Evolutionary conservation across 306 rosid genomes (phyloP), one percentile per base, ranked within the genome.

Genomic region (Echinosophora koreensis): DNA sequence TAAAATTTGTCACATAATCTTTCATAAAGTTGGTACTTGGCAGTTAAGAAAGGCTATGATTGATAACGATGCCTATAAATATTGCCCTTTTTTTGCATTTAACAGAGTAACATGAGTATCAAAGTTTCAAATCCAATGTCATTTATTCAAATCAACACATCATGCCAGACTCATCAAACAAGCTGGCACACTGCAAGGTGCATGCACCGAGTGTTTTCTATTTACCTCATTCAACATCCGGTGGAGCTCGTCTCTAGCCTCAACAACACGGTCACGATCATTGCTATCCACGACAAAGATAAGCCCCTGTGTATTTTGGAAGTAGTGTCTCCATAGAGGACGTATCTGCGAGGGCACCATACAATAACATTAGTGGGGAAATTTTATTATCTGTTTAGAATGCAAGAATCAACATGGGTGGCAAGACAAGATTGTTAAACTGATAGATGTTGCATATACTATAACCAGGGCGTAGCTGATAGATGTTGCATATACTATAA

Each of bases 161-260:
- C 32, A 57, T 32, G 59, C 51, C 4, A 42, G 55, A 37, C 50
- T 44, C 63, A 4, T 14, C n/a, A 1, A 7, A 16, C 56, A 42
- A 27, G 69, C 58, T 14, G 44, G 61, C 13, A 9, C 67, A 27
- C 0, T 8, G 2, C 32, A 30, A 0, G 3, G 56, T 27, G 11
- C 50, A 22, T 44, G 50, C 50, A 44, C 18, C 3, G 2, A 44
- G 14, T 27, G 18, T 18, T 35, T 10, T 51, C 10, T 61, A 41
- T 8, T 81, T 81, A 81, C 84, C 84, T 81, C 84, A n/a, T 81
- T 81, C 77, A 81, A 52, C 84, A 81, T 81, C 44, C 84, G 80
- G 81, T 81, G 84, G 67, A 80, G 78, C 66, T 80, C 84, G 57
- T 80, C 84, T 73, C 84, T 73, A 38, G 84, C 84, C 76, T 80